Evolutionary conservation across 345 rosid species (phyloP).

Genomic region (Bruguiera parviflora): DNA sequence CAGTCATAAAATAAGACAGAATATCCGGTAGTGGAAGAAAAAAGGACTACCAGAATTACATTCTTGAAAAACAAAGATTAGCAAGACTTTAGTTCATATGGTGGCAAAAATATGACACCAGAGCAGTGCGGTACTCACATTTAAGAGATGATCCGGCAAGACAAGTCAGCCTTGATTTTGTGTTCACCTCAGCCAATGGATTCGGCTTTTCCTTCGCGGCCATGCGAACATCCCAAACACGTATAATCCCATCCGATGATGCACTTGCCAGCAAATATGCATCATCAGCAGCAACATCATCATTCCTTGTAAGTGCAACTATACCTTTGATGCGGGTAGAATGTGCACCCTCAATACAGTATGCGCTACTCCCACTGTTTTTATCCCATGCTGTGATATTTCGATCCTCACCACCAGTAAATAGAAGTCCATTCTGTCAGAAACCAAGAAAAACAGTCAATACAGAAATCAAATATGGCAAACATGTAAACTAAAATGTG

Average conservation of each 20-base stretch:
- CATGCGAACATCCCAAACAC: constrained; percentile 91
- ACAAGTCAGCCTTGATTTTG: constrained; percentile 88
- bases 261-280: constrained; percentile 78
- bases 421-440: constrained; percentile 65
- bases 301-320: constrained; percentile 56
- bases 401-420: constrained; percentile 86
- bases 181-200: constrained; percentile 75
- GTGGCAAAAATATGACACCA: background rate
- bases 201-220: constrained; percentile 56
- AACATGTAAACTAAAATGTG: too few relatives aligned
- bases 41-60: background rate
- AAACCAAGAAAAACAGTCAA: background rate
- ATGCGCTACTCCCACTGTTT: constrained; percentile 72
- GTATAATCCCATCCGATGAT: constrained; percentile 85
- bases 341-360: constrained; percentile 72
- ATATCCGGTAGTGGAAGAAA: background rate
- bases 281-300: constrained; percentile 43
- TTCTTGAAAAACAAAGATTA: background rate
- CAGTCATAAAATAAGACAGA: background rate
- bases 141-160: constrained; percentile 55
- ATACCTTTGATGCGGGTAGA: constrained; percentile 82
- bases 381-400: constrained; percentile 88
- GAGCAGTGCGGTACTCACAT: constrained; percentile 16
- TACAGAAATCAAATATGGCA: too few relatives aligned
- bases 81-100: background rate